phyloP scores from a whole-genome alignment of 2,329 filamentous ascomycete species.

The Bipolaris zeicola region DNA sequence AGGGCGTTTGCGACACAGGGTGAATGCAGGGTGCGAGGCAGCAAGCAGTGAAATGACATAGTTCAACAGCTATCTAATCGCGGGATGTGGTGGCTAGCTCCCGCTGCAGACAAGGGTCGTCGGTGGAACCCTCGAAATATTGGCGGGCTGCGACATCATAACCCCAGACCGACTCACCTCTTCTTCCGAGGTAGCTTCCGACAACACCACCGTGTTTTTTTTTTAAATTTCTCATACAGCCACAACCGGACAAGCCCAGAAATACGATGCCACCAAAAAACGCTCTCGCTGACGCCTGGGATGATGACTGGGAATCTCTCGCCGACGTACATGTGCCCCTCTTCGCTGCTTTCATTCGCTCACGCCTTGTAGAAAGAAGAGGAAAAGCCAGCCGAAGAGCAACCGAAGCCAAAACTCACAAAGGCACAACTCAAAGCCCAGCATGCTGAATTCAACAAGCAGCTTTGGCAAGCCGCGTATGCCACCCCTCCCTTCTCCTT shows the following conservation, averaged over 20 bases:
- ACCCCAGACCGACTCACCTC: not conserved
- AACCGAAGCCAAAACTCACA: conserved; percentile 59
- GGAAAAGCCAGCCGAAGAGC: conserved; percentile 47
- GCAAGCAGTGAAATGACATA: conserved; percentile 18
- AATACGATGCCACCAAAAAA: conserved; percentile 46
- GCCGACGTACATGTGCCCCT: conserved; percentile 64
- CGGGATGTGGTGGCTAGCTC: conserved; percentile 14
- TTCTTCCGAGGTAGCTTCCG: not conserved
- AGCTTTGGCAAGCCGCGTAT: conserved; percentile 89
- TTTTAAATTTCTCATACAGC: not conserved
- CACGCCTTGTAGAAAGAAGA: conserved; percentile 41
- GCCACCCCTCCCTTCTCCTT: conserved; percentile 29
- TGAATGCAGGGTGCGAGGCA: conserved; percentile 7
- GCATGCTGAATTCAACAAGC: conserved; percentile 82
- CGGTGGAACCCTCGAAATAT: conserved; percentile 15
- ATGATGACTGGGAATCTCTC: conserved; percentile 84
- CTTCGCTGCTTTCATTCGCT: conserved; percentile 18
- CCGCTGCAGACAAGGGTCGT: conserved; percentile 18
- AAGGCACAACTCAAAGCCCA: conserved; percentile 79
- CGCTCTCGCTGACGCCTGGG: conserved; percentile 71
- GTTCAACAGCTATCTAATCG: conserved; percentile 11
- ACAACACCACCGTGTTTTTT: not conserved
- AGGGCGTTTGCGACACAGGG: conserved; percentile 7
- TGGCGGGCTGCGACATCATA: conserved; percentile 12
- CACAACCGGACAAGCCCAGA: conserved; percentile 32